Percentiles rank a stretch among this genome's conserved stretches.
phyloP scores from a whole-genome alignment of 2,329 filamentous ascomycete genomes.

The Colletotrichum plurivorum region DNA sequence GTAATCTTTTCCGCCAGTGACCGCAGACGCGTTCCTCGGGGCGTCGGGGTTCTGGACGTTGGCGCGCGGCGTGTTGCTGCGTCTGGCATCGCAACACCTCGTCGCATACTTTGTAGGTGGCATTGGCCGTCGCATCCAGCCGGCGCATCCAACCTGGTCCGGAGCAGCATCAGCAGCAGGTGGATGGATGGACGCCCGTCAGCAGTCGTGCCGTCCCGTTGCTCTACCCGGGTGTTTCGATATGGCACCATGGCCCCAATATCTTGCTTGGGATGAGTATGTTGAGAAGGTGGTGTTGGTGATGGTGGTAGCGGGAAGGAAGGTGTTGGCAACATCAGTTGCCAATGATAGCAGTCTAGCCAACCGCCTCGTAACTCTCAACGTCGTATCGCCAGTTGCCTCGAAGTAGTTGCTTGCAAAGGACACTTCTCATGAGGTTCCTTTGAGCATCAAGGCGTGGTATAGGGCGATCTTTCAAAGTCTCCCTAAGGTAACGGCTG shows the following conservation, averaged over 20 bases:
- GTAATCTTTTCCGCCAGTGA: slow-evolving; percentile 7
- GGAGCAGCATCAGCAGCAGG: background rate
- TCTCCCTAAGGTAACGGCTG: too few relatives aligned
- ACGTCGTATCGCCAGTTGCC: slow-evolving; percentile 14
- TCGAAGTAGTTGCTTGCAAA: background rate
- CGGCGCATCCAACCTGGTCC: slow-evolving; percentile 1
- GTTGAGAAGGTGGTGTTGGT: background rate
- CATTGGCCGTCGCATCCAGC: slow-evolving; percentile 6
- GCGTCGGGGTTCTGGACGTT: background rate
- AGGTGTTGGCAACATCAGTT: background rate
- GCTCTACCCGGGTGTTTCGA: background rate
- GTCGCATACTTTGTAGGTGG: background rate
- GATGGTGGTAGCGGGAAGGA: background rate
- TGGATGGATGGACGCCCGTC: slow-evolving; percentile 2
- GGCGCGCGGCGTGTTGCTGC: background rate
- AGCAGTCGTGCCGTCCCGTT: slow-evolving; percentile 13
- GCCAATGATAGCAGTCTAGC: background rate
- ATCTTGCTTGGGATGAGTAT: too few relatives aligned
- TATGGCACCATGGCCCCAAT: too few relatives aligned
- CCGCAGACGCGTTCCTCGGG: slow-evolving; percentile 30
- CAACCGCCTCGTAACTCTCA: slow-evolving; percentile 20
- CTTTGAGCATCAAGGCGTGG: too few relatives aligned
- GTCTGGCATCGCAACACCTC: slow-evolving; percentile 14
- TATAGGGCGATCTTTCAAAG: too few relatives aligned
- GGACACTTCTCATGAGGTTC: too few relatives aligned